phyloP scores from a whole-genome alignment of 2,329 filamentous ascomycete species.

The Paracoccidioides brasiliensis region DNA sequence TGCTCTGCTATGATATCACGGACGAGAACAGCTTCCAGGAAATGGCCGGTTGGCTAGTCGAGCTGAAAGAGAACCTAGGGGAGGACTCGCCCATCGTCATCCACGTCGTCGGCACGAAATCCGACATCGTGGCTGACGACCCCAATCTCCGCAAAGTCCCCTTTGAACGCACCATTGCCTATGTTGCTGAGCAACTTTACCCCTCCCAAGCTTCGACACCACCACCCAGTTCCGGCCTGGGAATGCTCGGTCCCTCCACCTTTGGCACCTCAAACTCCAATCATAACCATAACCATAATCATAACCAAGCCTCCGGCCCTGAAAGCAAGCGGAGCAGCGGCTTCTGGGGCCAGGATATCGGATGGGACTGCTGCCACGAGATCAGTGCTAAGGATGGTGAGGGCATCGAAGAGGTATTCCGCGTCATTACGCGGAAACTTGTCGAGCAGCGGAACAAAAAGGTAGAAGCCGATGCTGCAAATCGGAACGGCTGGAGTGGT shows the following conservation, averaged over 20 bases:
- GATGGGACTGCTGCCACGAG: conserved; percentile 96
- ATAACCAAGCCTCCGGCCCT: conserved; percentile 19
- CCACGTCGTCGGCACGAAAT: conserved; percentile 90
- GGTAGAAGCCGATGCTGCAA: conserved; percentile 37
- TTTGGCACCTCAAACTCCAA: conserved; percentile 19
- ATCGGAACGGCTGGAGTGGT: conserved; percentile 36
- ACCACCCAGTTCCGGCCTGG: conserved; percentile 46
- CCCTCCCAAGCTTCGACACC: conserved; percentile 56
- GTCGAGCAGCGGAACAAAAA: conserved; percentile 56
- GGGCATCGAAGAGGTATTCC: conserved; percentile 92
- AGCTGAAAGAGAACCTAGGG: conserved; percentile 64
- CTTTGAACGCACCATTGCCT: conserved; percentile 90
- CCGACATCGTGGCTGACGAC: conserved; percentile 77
- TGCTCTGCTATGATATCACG: conserved; percentile 90
- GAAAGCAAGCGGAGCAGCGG: conserved; percentile 36
- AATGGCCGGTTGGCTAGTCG: conserved; percentile 82
- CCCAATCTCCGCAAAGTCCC: conserved; percentile 69
- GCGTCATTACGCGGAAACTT: conserved; percentile 73
- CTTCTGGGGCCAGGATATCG: conserved; percentile 76
- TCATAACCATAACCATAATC: conserved; percentile 13
- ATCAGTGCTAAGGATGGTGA: conserved; percentile 89
- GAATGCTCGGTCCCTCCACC: conserved; percentile 18
- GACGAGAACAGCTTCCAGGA: conserved; percentile 73
- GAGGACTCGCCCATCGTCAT: conserved; percentile 61
- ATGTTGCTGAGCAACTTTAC: conserved; percentile 82